Percentiles rank a stretch among this genome's conserved stretches.
phyloP scores from a whole-genome alignment of 139 green algal genomes.

The Micractinium sp. region DNA sequence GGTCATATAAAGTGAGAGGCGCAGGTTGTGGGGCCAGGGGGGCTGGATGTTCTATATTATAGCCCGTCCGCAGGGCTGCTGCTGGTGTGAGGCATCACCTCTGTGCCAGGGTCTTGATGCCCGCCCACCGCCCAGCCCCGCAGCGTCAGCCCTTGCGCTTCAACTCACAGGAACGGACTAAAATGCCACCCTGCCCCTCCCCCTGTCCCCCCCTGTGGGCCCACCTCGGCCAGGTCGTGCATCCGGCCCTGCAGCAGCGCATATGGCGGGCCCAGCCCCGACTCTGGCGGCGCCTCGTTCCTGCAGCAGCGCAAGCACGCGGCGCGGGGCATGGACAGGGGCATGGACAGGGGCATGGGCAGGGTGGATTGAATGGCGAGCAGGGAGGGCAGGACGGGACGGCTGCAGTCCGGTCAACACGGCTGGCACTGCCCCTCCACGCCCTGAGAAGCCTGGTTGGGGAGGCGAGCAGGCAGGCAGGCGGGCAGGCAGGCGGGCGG shows the following conservation, averaged over 20 bases:
- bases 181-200: neutral
- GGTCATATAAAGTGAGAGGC: neutral
- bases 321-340: too few relatives aligned
- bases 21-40: too few relatives aligned
- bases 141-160: neutral
- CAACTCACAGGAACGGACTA: neutral
- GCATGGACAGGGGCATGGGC: too few relatives aligned
- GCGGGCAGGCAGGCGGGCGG: neutral
- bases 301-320: neutral
- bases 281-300: neutral
- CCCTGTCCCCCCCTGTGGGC: neutral
- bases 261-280: slow-evolving; percentile 48
- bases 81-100: too few relatives aligned
- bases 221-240: slow-evolving; percentile 16
- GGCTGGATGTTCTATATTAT: too few relatives aligned
- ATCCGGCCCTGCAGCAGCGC: slow-evolving; percentile 56
- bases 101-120: too few relatives aligned
- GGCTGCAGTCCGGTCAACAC: too few relatives aligned
- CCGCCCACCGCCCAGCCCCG: too few relatives aligned
- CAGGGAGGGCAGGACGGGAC: too few relatives aligned
- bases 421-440: neutral
- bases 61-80: too few relatives aligned
- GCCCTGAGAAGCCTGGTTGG: too few relatives aligned
- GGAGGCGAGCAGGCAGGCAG: neutral
- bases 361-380: neutral